Evolutionary conservation across 768 basidiomycete species (phyloP), one percentile per base, ranked within the genome.

Genomic region (Calocybe cyanea): DNA sequence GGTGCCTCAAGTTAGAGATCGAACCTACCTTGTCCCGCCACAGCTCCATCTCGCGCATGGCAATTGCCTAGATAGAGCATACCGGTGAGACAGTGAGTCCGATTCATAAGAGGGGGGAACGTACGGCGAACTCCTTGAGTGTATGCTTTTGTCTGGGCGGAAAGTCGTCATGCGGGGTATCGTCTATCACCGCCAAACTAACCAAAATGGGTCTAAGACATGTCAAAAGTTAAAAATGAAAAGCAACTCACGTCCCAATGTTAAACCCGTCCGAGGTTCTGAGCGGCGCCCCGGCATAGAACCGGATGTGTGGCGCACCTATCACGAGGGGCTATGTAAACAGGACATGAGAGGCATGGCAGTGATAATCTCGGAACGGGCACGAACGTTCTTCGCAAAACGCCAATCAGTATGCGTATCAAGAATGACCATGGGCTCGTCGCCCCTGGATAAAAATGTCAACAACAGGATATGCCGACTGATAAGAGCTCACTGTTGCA

Each of bases 31-130:
- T 95, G 63, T 96, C 93, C 48, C 85, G 72, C 92, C 92, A 96
- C 2, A 96, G 70, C 61, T 96, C 94, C 83, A 97, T 82, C 63
- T 97, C 94, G 28, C 94, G 80, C 85, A 96, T 90, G 14, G 85
- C 85, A 45, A 97, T 84, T 2, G 89, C 91, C 72, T 18, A 41
- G n/a, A 36, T n/a, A n/a, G 11, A 23, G 11, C 1, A n/a, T 21
- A 32, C 21, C 19, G 15, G 43, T 32, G 13, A 41, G 33, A 25
- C 14, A 25, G 10, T 3, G 21, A 9, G 17, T 4, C 2, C 4
- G 41, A 49, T 21, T 14, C 28, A 30, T 30, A 28, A 11, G 25
- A 28, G 15, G 58, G 32, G 51, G 74, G 69, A 9, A 61, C 71
- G 33, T 39, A 72, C 72, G 46, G 94, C 93, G 58, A 96, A 96